These are phyloP conservation scores for Paragyromitra xinjiangensis DNA, from an alignment of 495 filamentous ascomycete species.

Conservation along the genomic window DNA sequence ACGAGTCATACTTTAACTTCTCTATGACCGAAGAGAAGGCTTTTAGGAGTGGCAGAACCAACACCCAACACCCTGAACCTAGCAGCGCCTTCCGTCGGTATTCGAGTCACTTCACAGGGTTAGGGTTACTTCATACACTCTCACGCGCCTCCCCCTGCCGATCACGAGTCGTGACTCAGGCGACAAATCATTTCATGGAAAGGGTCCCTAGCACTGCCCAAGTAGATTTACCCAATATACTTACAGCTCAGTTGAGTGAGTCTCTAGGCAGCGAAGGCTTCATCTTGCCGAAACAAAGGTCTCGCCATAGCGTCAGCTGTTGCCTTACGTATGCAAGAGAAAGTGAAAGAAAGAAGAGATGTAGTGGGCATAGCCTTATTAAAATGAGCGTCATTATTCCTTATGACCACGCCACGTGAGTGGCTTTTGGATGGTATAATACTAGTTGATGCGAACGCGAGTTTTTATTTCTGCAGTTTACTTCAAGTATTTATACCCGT, in stretches of 20 bases:
- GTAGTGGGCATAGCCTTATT: background rate
- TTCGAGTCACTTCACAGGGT: slow-evolving; percentile 7
- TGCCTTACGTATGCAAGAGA: slow-evolving; percentile 4
- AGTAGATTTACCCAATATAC: background rate
- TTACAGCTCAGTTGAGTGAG: background rate
- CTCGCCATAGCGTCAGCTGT: slow-evolving; percentile 10
- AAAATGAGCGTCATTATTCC: background rate
- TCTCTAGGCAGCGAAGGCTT: background rate
- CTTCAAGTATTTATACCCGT: background rate
- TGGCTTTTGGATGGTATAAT: slow-evolving; percentile 11
- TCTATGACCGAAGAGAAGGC: too few species aligned
- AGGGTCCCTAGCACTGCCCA: background rate
- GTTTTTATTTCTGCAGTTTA: background rate
- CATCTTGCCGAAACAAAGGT: slow-evolving; percentile 5
- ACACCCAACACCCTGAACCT: background rate
- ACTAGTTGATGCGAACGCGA: background rate
- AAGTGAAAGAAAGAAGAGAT: background rate
- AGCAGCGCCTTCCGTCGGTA: background rate
- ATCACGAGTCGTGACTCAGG: slow-evolving; percentile 24
- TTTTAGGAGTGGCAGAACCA: background rate
- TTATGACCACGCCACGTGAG: slow-evolving; percentile 15
- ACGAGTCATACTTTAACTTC: background rate
- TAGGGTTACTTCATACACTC: slow-evolving; percentile 26
- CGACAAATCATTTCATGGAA: background rate
- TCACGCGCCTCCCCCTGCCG: slow-evolving; percentile 4